phyloP scores from a whole-genome alignment of 257 asterid species.

The Fraxinus anomala region DNA sequence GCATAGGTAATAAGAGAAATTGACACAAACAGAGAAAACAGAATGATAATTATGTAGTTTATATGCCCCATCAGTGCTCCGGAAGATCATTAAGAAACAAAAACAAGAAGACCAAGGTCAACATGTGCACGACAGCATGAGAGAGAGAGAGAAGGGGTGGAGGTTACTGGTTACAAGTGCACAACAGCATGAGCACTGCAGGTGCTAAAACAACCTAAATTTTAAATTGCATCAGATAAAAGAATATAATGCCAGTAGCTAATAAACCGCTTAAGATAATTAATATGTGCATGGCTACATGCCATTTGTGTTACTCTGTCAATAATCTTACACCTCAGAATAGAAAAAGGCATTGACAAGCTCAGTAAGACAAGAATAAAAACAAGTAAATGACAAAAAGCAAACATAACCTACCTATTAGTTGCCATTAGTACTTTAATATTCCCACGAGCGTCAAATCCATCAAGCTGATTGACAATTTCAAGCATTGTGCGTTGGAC shows the following conservation, averaged over 20 bases:
- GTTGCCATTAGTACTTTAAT: conserved; percentile 99
- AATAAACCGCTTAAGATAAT: background rate
- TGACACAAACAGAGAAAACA: background rate
- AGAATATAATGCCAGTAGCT: background rate
- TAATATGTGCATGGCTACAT: background rate
- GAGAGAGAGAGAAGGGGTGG: background rate
- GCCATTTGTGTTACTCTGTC: background rate
- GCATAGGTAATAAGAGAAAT: background rate
- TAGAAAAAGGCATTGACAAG: background rate
- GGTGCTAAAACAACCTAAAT: background rate
- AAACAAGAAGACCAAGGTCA: background rate
- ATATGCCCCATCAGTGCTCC: background rate
- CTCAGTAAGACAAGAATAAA: background rate
- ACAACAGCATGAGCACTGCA: background rate
- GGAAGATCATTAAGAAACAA: background rate
- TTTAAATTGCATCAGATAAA: background rate
- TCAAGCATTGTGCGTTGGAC: conserved; percentile 99
- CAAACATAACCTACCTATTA: conserved; percentile 72
- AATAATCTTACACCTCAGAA: background rate
- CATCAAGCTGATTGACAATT: conserved; percentile 97
- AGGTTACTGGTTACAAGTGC: background rate
- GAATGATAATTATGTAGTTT: background rate
- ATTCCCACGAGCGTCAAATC: conserved; percentile 98
- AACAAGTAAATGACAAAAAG: background rate
- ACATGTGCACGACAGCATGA: too few relatives aligned